These are phyloP conservation scores for Botrytis byssoidea DNA, from an alignment of 2,329 filamentous ascomycete genomes.

Conservation along the genomic window DNA sequence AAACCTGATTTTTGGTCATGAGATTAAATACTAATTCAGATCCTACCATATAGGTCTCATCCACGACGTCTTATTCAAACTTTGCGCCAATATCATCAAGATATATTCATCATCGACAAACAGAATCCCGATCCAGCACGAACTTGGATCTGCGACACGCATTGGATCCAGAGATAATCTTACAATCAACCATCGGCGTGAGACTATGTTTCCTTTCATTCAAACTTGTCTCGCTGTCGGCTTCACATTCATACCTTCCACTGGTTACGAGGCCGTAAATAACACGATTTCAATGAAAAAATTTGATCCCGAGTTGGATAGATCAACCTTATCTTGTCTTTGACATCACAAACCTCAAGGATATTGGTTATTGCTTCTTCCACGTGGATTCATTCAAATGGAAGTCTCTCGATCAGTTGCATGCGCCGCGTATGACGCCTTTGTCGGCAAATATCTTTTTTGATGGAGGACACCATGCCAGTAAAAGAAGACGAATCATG, in stretches of 20 bases:
- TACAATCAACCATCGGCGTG: background rate
- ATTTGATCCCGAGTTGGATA: background rate
- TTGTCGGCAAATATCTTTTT: background rate
- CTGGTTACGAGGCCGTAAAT: background rate
- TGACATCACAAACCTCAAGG: conserved; percentile 27
- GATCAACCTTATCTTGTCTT: conserved; percentile 22
- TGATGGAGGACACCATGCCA: background rate
- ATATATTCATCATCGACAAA: conserved; percentile 27
- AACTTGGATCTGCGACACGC: conserved; percentile 21
- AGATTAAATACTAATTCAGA: background rate
- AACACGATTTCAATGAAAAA: background rate
- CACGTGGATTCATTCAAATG: background rate
- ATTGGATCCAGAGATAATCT: background rate
- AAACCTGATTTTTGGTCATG: background rate
- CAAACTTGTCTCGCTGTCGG: background rate
- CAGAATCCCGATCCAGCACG: conserved; percentile 25
- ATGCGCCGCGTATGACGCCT: background rate
- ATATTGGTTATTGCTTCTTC: conserved; percentile 29
- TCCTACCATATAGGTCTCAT: background rate
- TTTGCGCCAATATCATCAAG: conserved; percentile 23
- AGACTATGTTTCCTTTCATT: background rate
- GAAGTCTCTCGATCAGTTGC: background rate
- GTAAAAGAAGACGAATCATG: background rate
- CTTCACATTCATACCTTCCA: background rate
- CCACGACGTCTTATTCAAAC: background rate